These are phyloP conservation scores for Zygosaccharomyces pseudobailii DNA, from an alignment of 1,139 yeast species.

Conservation along the genomic window DNA sequence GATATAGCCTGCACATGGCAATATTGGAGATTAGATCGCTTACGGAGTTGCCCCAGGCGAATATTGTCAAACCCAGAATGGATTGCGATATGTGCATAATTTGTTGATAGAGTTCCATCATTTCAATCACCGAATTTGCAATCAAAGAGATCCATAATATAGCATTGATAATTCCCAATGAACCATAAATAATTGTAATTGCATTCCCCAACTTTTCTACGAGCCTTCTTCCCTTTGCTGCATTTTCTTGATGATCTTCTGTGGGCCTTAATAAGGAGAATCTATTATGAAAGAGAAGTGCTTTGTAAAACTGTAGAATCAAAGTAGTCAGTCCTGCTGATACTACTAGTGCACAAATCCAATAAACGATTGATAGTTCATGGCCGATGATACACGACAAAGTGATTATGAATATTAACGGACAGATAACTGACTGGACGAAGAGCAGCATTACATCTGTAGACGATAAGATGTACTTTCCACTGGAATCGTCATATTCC, in stretches of 20 bases:
- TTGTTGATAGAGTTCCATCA: conserved; percentile 43
- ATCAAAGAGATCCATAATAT: conserved; percentile 62
- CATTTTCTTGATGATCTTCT: conserved; percentile 7
- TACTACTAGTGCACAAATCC: conserved; percentile 14
- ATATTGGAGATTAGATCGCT: conserved; percentile 90
- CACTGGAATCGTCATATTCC: conserved; percentile 15
- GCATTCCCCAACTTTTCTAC: conserved; percentile 16
- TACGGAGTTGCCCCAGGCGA: conserved; percentile 91
- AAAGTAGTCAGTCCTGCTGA: conserved; percentile 12
- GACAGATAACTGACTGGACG: conserved; percentile 24
- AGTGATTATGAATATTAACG: conserved; percentile 18
- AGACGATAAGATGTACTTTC: conserved; percentile 14
- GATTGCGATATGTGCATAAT: conserved; percentile 55
- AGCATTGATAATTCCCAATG: conserved; percentile 74
- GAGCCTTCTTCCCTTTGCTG: conserved; percentile 15
- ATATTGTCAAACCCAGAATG: conserved; percentile 76
- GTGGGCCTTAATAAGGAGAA: conserved; percentile 21
- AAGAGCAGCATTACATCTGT: conserved; percentile 17
- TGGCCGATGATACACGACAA: conserved; percentile 16
- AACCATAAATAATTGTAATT: conserved; percentile 15
- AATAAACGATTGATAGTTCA: conserved; percentile 10
- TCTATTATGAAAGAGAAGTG: conserved; percentile 14
- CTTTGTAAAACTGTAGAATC: conserved; percentile 11
- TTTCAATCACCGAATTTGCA: conserved; percentile 51
- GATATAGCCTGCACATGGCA: conserved; percentile 42